These are phyloP conservation scores for Sporisorium scitamineum DNA, from an alignment of 1,284 basidiomycete genomes.

Conservation along the genomic window DNA sequence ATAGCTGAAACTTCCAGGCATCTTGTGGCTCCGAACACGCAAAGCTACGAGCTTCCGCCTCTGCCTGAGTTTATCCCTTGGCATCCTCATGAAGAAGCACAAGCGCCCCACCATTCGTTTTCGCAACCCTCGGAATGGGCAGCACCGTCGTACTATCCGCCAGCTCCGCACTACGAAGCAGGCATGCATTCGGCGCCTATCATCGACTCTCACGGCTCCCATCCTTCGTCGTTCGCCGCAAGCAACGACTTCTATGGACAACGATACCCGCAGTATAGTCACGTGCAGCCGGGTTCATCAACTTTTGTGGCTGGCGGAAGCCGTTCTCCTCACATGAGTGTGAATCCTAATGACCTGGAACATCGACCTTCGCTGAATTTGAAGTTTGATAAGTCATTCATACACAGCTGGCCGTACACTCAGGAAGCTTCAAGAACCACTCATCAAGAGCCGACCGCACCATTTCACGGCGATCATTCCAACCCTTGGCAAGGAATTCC, in stretches of 20 bases:
- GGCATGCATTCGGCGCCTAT: background rate
- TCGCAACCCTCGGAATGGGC: background rate
- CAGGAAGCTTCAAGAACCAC: too few species aligned
- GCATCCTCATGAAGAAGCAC: background rate
- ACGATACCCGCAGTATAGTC: background rate
- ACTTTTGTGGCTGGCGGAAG: background rate
- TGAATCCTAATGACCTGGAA: background rate
- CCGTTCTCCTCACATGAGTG: background rate
- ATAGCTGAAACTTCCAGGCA: background rate
- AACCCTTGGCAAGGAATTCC: background rate
- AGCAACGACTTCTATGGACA: background rate
- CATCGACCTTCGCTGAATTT: background rate
- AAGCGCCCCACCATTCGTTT: too few species aligned
- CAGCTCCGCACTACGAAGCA: background rate
- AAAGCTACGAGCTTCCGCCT: background rate
- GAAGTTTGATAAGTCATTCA: background rate
- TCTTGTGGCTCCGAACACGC: background rate
- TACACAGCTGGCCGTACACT: background rate
- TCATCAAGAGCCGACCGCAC: too few species aligned
- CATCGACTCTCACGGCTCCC: background rate
- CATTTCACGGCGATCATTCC: background rate
- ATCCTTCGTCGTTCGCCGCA: background rate
- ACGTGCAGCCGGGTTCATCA: background rate
- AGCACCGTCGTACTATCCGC: background rate
- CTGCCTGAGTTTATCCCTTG: slow-evolving; percentile 9